phyloP scores from a whole-genome alignment of 1,284 basidiomycete species.

The Tremellales sp. region DNA sequence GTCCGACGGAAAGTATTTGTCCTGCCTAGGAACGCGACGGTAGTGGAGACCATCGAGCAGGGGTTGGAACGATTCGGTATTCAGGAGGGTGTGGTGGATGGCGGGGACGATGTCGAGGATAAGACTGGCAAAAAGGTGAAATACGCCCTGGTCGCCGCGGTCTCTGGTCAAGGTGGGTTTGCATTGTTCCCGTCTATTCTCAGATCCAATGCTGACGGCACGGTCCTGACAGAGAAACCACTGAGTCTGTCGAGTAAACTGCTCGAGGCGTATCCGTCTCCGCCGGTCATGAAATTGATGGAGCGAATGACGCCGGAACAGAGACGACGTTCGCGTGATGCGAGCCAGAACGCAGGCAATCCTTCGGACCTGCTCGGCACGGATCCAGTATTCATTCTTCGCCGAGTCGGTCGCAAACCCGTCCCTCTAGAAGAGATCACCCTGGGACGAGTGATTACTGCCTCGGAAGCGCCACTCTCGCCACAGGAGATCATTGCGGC shows the following conservation, averaged over 20 bases:
- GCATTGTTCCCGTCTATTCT: too few species aligned
- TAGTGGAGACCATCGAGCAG: constrained; percentile 91
- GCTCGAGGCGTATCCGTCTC: constrained; percentile 75
- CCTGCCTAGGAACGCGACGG: constrained; percentile 88
- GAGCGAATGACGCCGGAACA: constrained; percentile 60
- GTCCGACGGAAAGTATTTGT: constrained; percentile 72
- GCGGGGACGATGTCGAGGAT: constrained; percentile 94
- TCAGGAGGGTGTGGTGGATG: constrained; percentile 90
- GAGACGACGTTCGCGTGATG: constrained; percentile 85
- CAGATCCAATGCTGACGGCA: constrained; percentile 1
- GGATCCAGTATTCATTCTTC: constrained; percentile 85
- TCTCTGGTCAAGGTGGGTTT: constrained; percentile 60
- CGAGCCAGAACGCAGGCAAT: constrained; percentile 64
- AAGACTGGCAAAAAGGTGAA: constrained; percentile 77
- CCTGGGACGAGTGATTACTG: constrained; percentile 36
- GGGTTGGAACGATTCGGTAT: constrained; percentile 90
- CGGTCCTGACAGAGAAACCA: constrained; percentile 57
- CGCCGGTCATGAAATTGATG: constrained; percentile 65
- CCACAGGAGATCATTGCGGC: constrained; percentile 88
- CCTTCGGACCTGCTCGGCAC: constrained; percentile 70
- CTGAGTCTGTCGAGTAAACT: constrained; percentile 73
- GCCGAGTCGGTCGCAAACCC: constrained; percentile 66
- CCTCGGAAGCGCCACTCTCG: constrained; percentile 49
- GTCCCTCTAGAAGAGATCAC: constrained; percentile 69
- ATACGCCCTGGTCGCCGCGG: constrained; percentile 65